A percentile compares a stretch with the other conserved stretches of the same genome.
These are phyloP conservation scores for Arabidopsis lyrata DNA, from an alignment of 441 rosid species.

Conservation along the genomic window DNA sequence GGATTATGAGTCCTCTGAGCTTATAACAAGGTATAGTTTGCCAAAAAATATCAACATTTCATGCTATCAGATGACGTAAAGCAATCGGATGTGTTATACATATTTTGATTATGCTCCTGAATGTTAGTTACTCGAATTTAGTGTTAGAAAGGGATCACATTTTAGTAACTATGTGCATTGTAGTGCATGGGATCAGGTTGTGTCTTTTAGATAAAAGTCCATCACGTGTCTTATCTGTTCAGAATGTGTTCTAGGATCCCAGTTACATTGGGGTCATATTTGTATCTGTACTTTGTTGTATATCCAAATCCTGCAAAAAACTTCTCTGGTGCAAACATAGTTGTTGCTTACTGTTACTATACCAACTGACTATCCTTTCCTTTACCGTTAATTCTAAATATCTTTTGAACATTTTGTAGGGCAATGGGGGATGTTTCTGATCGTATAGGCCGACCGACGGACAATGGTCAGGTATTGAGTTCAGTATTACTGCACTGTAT, in stretches of 20 bases:
- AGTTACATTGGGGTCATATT: conserved; percentile 5
- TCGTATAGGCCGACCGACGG: conserved; percentile 93
- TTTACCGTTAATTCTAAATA: conserved; percentile 1
- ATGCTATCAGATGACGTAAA: conserved; percentile 9
- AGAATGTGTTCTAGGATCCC: conserved; percentile 10
- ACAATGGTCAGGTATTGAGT: conserved; percentile 87
- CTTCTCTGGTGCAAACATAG: neutral
- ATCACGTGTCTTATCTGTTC: neutral
- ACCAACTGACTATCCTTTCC: neutral
- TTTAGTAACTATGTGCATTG: neutral
- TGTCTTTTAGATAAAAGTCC: neutral
- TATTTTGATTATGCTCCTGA: conserved; percentile 17
- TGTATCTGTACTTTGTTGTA: conserved; percentile 2
- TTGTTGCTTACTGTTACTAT: conserved; percentile 10
- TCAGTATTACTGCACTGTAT: conserved; percentile 17
- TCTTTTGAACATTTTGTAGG: conserved; percentile 46
- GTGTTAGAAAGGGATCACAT: neutral
- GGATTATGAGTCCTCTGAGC: conserved; percentile 88
- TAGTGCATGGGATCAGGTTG: neutral
- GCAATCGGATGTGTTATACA: conserved; percentile 6
- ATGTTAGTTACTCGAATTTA: neutral
- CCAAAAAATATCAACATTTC: neutral
- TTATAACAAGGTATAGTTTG: conserved; percentile 69
- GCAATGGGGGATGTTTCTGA: conserved; percentile 99
- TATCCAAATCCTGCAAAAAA: conserved; percentile 13